A percentile compares a stretch with the other conserved stretches of the same genome.
Evolutionary conservation across 164 flowering plant genomes (phyloP).

Genomic region (Annona squamosa): DNA sequence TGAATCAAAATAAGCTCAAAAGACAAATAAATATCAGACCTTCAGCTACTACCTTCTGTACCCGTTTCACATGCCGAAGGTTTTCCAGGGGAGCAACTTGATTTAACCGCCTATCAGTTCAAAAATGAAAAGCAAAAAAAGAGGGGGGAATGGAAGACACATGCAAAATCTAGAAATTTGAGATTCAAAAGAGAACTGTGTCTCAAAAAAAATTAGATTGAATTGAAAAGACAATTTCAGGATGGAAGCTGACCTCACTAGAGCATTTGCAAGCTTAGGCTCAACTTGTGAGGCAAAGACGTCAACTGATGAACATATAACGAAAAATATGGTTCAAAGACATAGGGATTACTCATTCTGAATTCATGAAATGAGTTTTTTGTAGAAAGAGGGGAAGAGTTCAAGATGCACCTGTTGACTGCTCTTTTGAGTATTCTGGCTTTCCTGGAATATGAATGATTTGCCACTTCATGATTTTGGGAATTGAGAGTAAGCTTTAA

Average conservation of each 20-base stretch:
- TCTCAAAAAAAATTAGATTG: background rate
- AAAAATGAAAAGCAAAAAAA: slow-evolving; percentile 3
- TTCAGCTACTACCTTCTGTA: slow-evolving; percentile 30
- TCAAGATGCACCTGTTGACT: slow-evolving; percentile 51
- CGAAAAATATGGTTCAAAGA: background rate
- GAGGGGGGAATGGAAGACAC: background rate
- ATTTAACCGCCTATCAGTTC: slow-evolving; percentile 48
- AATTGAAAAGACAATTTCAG: background rate
- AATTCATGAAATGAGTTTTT: background rate
- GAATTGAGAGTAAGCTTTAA: background rate
- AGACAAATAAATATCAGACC: slow-evolving; percentile 1
- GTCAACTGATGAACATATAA: slow-evolving; percentile 30
- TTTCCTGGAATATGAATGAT: slow-evolving; percentile 57
- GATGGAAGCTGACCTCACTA: slow-evolving; percentile 43
- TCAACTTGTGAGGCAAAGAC: slow-evolving; percentile 59
- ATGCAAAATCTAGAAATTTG: background rate
- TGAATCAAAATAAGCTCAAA: background rate
- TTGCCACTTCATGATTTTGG: slow-evolving; percentile 30
- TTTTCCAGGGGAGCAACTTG: slow-evolving; percentile 63
- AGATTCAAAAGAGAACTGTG: background rate
- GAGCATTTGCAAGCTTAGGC: slow-evolving; percentile 57
- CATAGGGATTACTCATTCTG: background rate
- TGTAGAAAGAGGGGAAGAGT: background rate
- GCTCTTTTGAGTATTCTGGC: slow-evolving; percentile 38
- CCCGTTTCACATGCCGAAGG: slow-evolving; percentile 79